Base-by-base conservation (phyloP, 208 protist species). In the Herpetomonas tarakana region DNA sequence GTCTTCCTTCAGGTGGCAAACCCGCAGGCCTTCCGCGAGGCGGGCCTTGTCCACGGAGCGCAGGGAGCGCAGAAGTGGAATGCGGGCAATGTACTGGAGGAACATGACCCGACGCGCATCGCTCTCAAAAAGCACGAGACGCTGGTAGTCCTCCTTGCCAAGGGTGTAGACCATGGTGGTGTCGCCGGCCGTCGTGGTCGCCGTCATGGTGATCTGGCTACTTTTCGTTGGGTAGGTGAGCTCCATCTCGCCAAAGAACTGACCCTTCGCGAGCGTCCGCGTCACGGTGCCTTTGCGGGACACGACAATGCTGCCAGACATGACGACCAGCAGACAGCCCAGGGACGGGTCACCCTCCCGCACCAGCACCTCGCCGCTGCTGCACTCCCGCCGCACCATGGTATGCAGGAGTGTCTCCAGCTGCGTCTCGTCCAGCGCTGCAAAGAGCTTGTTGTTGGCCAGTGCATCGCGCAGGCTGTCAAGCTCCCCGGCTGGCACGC, bases 211-310 rank as follows among this genome's bases (percentile, higher is more conserved):
- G 50, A 75, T 73, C 58, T 31, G 76, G 55, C 72, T 81, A 22
- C 55, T 54, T 35, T 70, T 68, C 2, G 68, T 45, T 45, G 71
- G 71, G 57, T 76, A 83, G 24, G 68, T 81, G 41, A 81, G 53
- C 62, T 85, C 82, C 55, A 78, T 76, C 69, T 82, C 77, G 18
- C 74, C 71, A 52, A 64, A 79, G 66, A 80, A 85, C 39, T 62
- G 56, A 2, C 73, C 70, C 14, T 24, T 38, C 1, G 57, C 59
- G 35, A 81, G 53, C 38, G 65, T 72, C 53, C 71, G 62, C 54
- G 65, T 62, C 31, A 65, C 66, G 29, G 66, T 22, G 16, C 75
- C 81, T 47, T 77, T 74, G 4, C 74, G 49, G 16, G 62, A 65
- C 14, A 87, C 41, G 7, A 55, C 45, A 2, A 92, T 26, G 38